Base-by-base conservation (phyloP, 805 yeast species). In the Ogataea saltuana region DNA sequence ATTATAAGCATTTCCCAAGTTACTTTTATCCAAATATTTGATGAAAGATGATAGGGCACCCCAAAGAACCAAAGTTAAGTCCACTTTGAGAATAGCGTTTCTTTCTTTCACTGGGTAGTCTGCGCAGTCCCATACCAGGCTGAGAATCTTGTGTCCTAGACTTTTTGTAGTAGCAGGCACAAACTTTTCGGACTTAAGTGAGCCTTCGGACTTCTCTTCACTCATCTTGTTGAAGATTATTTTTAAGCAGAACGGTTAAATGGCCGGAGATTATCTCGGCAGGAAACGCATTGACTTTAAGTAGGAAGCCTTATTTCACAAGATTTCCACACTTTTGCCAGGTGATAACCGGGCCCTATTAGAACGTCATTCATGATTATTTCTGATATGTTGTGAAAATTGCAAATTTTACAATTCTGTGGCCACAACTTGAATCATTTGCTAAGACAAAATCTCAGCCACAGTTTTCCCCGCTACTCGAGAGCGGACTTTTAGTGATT, bases 1-100 rank as follows among this genome's bases (percentile, higher is more conserved):
- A 35, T 78, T 80, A 54, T 80, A 82, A 1, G 87, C 88, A 52
- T 81, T 81, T 44, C 70, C 73, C 41, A 77, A 64, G 58, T 81
- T 81, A 39, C 75, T 70, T 43, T 72, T 72, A 56, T 83, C 88
- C 31, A 83, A 65, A 40, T 78, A 76, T 56, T 81, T 81, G 45
- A 81, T 54, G 60, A 62, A 63, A 44, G 59, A 61, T 6, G 61
- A 63, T 38, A 63, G 41, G 38, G 59, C 56, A 17, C 63, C 55
- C 48, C 58, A 63, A 32, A 59, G 45, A 7, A 60, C 54, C 46
- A 63, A 44, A 35, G 55, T 46, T 18, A 60, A 34, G 47, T 66
- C 70, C 11, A 64, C 49, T 43, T 65, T 66, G 47, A 61, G 42
- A 33, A 65, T 46, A 32, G 65, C 49, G 37, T 51, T 60, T 12